Base-by-base conservation (phyloP, 495 filamentous ascomycete species). In the Aspergillus haitiensis region DNA sequence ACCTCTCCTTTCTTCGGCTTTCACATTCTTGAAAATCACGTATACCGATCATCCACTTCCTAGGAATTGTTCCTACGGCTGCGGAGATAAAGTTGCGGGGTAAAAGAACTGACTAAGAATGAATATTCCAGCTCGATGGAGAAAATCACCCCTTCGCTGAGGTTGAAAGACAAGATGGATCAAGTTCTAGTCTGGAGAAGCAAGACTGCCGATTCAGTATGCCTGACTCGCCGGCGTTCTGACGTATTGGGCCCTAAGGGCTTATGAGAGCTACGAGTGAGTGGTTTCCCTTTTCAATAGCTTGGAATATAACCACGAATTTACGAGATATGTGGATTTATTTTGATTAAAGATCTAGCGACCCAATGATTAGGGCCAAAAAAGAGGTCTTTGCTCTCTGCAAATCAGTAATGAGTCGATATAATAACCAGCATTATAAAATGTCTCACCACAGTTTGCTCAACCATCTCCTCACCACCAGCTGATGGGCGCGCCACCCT, bases 81-180 rank as follows among this genome's bases (percentile, higher is more conserved):
- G 56, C 47, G 56, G 56, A 52, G 56, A 56, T 58, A 31, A 31
- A 56, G 33, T 52, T 58, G 56, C 56, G 56, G 47, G 47, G 56
- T 58, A 44, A 35, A 27, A 58, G 46, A 37, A 48, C 45, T 34
- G 40, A 48, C 55, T 31, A 37, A 27, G 39, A 46, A 11, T 3
- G 51, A 18, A 18, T 27, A 39, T 11, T 33, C 16, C 9, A 2
- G 21, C 31, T 33, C 15, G 55, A 31, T 9, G 45, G 49, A 34
- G 44, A 52, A 21, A 12, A 44, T 39, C 55, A 51, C 52, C 11
- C 13, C n/a, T n/a, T 51, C 4, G 47, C 31, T 35, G 5, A 32
- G 21, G 21, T 49, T 31, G 33, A 5, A 40, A 31, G 32, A 37
- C n/a, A 35, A 33, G n/a, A 48, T 35, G 11, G 35, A 44, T 52